Evolutionary conservation across 768 basidiomycete species (phyloP).

Genomic region (Suillus ampliporus): DNA sequence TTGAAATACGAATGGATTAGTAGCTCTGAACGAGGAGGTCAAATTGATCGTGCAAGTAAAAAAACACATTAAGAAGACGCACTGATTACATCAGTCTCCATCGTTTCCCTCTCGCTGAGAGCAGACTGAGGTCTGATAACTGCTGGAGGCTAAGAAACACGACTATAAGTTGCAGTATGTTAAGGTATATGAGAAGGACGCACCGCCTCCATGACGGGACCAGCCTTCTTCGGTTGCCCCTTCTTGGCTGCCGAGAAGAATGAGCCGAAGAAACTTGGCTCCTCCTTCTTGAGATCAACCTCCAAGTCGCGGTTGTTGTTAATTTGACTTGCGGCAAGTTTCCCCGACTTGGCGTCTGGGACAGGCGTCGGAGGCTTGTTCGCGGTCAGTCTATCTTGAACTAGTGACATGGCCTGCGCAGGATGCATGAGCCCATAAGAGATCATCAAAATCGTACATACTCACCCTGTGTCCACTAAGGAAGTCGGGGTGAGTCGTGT

Average conservation of each 20-base stretch:
- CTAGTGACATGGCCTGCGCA: conserved; percentile 82
- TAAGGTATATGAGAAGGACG: conserved; percentile 17
- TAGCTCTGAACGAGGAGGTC: conserved; percentile 60
- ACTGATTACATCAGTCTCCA: conserved; percentile 99
- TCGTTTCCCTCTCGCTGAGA: conserved; percentile 91
- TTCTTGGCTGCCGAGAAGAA: conserved; percentile 83
- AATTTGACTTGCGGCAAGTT: conserved; percentile 61
- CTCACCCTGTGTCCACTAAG: conserved; percentile 89
- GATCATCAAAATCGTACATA: conserved; percentile 10
- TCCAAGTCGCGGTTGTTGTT: conserved; percentile 97
- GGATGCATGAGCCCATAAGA: conserved; percentile 4
- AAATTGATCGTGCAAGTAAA: conserved; percentile 2
- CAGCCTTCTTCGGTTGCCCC: conserved; percentile 68
- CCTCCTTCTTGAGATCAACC: conserved; percentile 87
- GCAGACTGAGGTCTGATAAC: conserved; percentile 90
- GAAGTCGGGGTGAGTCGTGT: conserved; percentile 99
- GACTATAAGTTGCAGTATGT: neutral
- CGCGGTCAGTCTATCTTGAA: conserved; percentile 83
- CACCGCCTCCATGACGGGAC: conserved; percentile 62
- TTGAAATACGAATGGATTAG: conserved; percentile 98
- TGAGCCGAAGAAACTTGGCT: conserved; percentile 91
- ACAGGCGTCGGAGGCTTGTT: conserved; percentile 66
- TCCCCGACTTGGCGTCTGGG: conserved; percentile 73
- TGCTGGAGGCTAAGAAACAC: conserved; percentile 66
- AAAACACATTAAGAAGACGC: conserved; percentile 39